These are phyloP conservation scores for Xylariaceae sp. DNA, from an alignment of 2,329 filamentous ascomycete genomes.

Conservation along the genomic window DNA sequence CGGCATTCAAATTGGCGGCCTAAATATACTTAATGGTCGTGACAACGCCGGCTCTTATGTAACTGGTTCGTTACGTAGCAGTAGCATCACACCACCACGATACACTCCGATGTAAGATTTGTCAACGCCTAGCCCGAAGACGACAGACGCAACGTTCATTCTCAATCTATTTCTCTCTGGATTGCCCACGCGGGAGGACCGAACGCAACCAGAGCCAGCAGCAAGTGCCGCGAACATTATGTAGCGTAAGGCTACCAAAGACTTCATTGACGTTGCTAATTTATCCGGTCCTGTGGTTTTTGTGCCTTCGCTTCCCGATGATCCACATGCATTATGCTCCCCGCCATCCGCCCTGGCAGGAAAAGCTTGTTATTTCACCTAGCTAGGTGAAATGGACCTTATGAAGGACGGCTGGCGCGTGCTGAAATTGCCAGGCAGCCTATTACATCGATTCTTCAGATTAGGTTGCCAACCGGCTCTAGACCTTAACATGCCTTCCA, in stretches of 20 bases:
- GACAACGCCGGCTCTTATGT: conserved; percentile 29
- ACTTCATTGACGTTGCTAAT: conserved; percentile 19
- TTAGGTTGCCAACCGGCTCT: conserved; percentile 6
- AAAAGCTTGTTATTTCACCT: conserved; percentile 26
- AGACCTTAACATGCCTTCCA: conserved; percentile 1
- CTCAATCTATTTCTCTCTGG: conserved; percentile 2
- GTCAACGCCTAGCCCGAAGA: neutral
- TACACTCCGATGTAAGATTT: conserved; percentile 1
- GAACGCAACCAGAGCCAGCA: neutral
- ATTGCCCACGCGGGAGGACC: neutral
- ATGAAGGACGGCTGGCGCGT: conserved; percentile 24
- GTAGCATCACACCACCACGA: conserved; percentile 32
- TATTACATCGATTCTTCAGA: conserved; percentile 7
- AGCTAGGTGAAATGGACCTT: conserved; percentile 11
- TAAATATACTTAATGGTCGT: conserved; percentile 9
- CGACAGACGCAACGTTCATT: conserved; percentile 23
- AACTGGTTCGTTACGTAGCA: conserved; percentile 30
- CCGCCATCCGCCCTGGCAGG: conserved; percentile 18
- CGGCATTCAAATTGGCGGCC: neutral
- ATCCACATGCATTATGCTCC: conserved; percentile 29
- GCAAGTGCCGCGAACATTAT: conserved; percentile 10
- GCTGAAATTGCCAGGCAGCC: conserved; percentile 12
- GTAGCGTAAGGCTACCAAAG: neutral
- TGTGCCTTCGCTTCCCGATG: conserved; percentile 23
- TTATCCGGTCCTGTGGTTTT: conserved; percentile 33